Evolutionary conservation across 805 yeast species (phyloP).

Genomic region (Danielozyma ontarioensis): DNA sequence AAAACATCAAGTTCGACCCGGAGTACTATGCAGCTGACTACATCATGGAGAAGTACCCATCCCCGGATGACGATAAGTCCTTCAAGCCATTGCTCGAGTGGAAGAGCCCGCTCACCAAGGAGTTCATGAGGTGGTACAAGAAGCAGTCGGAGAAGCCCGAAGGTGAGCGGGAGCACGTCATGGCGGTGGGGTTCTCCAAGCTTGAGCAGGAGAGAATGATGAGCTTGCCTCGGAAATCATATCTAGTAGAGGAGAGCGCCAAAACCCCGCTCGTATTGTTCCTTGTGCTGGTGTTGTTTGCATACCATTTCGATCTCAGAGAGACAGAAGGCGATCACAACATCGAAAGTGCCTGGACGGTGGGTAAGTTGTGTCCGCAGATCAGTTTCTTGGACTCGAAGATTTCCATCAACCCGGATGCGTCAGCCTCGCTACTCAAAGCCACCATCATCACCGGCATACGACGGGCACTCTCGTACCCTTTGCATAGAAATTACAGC

Average conservation of each 20-base stretch:
- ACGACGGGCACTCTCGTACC: constrained; percentile 73
- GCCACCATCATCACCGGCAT: constrained; percentile 57
- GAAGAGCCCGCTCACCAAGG: constrained; percentile 43
- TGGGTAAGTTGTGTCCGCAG: constrained; percentile 83
- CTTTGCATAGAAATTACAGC: constrained; percentile 69
- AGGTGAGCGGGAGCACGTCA: constrained; percentile 14
- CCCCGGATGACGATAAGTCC: constrained; percentile 47
- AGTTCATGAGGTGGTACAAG: constrained; percentile 46
- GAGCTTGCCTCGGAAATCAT: constrained; percentile 59
- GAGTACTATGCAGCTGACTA: constrained; percentile 87
- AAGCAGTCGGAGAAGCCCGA: constrained; percentile 22
- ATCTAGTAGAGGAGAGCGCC: constrained; percentile 50
- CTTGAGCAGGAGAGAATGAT: constrained; percentile 65
- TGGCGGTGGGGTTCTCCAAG: constrained; percentile 50
- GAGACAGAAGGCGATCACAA: constrained; percentile 67
- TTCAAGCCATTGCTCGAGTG: constrained; percentile 45
- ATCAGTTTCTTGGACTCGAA: constrained; percentile 65
- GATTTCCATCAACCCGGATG: constrained; percentile 26
- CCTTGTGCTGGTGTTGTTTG: constrained; percentile 63
- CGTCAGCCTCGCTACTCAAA: constrained; percentile 39
- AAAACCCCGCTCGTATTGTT: constrained; percentile 51
- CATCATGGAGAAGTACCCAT: constrained; percentile 53
- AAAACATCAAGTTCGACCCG: constrained; percentile 72
- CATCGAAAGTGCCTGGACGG: constrained; percentile 90
- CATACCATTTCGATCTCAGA: constrained; percentile 69